Base-by-base conservation (phyloP, 2,329 filamentous ascomycete genomes). In the Pestalotiopsis sp. region DNA sequence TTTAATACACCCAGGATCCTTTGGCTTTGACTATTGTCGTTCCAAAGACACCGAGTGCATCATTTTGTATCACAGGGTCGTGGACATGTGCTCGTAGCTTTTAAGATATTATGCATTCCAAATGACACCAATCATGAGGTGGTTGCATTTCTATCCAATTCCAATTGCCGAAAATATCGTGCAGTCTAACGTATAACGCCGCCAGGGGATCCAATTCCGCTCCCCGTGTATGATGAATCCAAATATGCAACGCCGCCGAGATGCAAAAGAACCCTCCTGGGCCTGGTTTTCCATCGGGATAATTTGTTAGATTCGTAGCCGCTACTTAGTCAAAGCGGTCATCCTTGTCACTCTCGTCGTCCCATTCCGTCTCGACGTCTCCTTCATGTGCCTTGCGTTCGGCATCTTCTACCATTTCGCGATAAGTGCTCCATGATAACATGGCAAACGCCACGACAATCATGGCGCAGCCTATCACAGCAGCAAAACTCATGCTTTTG, bases 381-480 rank as follows among this genome's bases (percentile, higher is more conserved):
- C 77, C 71, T 20, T 77, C 79, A 17, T 31, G 52, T 12, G 65
- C 65, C 75, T 85, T 90, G 76, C 90, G 90, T 72, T 86, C 86
- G 74, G 91, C 88, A 73, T 97, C 93, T 80, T 97, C 94, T 60
- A 90, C 89, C 91, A 98, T 95, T 83, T 99, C 96, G 65, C 91
- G 88, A 82, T 95, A 99, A 0, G 95, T 98, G 72, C 94, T 96
- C 90, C 91, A 98, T 75, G 91, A 94, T 59, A 99, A 80, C 76
- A 97, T 86, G n/a, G 90, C 79, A 78, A 99, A 99, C 0, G 96
- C 96, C 1, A 89, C 86, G 68, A 97, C 92, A 75, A 99, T 99
- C 75, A 98, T 85, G 36, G 92, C 77, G 0, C 96, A 95, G n/a
- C 96, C 96, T 0, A 89, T 76, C 13, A 98, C 85, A 3, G 95